Conservation (phyloP, 208 protist genomes). For the Trypanosoma cruzi region DNA sequence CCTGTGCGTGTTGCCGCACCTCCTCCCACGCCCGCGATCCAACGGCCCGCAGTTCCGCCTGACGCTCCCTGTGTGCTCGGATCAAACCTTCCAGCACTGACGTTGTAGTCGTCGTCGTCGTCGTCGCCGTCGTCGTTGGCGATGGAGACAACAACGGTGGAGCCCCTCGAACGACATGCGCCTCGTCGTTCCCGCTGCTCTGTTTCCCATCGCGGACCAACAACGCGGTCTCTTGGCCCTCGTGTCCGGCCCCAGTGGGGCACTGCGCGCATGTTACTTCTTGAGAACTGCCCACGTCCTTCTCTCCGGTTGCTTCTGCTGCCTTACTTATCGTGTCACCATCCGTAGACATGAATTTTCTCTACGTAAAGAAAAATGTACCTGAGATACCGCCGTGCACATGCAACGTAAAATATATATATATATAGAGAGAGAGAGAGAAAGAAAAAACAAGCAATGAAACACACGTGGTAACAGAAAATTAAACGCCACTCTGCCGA, state of each 20-base stretch:
- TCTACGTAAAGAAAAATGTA: neutral
- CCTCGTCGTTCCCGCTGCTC: too few species aligned
- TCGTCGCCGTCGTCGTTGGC: neutral
- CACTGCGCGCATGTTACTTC: neutral
- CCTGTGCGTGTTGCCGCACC: slow-evolving; percentile 1
- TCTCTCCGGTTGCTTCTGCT: neutral
- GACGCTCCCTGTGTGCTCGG: slow-evolving; percentile 8
- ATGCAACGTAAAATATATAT: neutral
- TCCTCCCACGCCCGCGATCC: slow-evolving; percentile 7
- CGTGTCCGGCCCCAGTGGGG: neutral
- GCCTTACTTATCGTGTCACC: neutral
- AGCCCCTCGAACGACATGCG: neutral
- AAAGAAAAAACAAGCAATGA: neutral
- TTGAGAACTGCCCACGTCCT: neutral
- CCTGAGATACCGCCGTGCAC: neutral
- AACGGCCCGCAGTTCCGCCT: slow-evolving; percentile 2
- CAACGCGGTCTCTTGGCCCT: neutral
- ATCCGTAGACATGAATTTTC: neutral
- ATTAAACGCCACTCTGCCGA: too few species aligned
- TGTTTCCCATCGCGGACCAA: neutral
- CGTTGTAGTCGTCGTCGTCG: neutral
- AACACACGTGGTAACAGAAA: neutral
- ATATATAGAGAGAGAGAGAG: neutral
- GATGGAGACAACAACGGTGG: neutral
- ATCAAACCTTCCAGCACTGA: slow-evolving; percentile 1